Conservation (phyloP, 768 basidiomycete genomes). For the Tylopilus intermedius region DNA sequence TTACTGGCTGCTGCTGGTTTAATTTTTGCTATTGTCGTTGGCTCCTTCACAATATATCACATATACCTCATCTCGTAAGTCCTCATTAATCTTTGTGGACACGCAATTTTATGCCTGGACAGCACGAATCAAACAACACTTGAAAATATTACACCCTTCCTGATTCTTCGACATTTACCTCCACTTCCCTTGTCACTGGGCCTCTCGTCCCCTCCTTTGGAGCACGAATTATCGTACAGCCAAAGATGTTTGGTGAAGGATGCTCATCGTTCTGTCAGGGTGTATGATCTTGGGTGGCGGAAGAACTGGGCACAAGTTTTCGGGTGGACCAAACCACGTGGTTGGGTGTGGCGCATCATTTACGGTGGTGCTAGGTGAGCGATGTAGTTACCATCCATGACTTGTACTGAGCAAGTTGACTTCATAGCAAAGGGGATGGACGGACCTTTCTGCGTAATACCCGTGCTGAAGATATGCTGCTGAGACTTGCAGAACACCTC, state of each 20-base stretch:
- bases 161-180: conserved; percentile 67
- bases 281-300: conserved; percentile 74
- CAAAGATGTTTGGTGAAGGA: conserved; percentile 64
- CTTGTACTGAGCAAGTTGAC: background rate
- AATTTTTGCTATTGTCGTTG: conserved; percentile 60
- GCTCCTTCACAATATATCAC: conserved; percentile 74
- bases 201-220: conserved; percentile 65
- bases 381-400: background rate
- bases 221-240: conserved; percentile 60
- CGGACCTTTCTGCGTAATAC: conserved; percentile 64
- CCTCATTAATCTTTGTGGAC: background rate
- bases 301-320: conserved; percentile 67
- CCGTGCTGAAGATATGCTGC: conserved; percentile 58
- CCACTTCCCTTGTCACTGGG: conserved; percentile 44
- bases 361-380: conserved; percentile 66
- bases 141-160: conserved; percentile 70
- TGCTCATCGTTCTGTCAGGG: conserved; percentile 53
- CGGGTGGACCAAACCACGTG: conserved; percentile 49
- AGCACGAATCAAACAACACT: conserved; percentile 87
- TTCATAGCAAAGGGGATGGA: conserved; percentile 59
- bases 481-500: conserved; percentile 58
- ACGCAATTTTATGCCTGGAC: background rate
- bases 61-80: conserved; percentile 70
- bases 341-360: conserved; percentile 50
- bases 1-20: conserved; percentile 55